Percentiles rank a stretch among this genome's conserved stretches.
Conservation (phyloP, 2,329 filamentous ascomycete species). For the Curvularia lunata region DNA sequence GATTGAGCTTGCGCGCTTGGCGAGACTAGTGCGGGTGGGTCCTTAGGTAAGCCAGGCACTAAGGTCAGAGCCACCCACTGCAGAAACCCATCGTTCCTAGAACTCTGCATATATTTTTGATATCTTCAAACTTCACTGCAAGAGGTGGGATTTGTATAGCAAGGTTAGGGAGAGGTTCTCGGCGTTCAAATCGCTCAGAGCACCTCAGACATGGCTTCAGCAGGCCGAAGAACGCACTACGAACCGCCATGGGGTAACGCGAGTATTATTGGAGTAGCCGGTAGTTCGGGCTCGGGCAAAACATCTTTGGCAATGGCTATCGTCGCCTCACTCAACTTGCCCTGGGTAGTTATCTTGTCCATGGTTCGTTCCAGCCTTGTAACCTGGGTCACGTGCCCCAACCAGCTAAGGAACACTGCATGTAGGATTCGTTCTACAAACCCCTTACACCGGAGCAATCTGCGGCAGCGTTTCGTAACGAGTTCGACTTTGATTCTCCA, state of each 20-base stretch:
- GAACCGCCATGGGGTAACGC: constrained; percentile 95
- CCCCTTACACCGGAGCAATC: constrained; percentile 80
- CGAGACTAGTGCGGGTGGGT: constrained; percentile 22
- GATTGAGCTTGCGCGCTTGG: constrained; percentile 37
- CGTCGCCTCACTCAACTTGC: constrained; percentile 84
- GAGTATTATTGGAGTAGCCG: constrained; percentile 94
- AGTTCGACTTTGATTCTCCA: constrained; percentile 95
- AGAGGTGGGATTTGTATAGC: constrained; percentile 10
- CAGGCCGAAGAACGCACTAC: constrained; percentile 68
- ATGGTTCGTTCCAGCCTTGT: constrained; percentile 67
- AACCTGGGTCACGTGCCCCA: constrained; percentile 33
- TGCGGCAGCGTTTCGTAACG: constrained; percentile 80
- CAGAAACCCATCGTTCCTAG: constrained; percentile 20
- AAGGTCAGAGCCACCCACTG: constrained; percentile 21
- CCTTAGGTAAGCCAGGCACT: constrained; percentile 24
- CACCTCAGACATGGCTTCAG: constrained; percentile 29
- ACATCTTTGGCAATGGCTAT: constrained; percentile 93
- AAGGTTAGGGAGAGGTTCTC: constrained; percentile 12
- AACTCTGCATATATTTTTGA: constrained; percentile 22
- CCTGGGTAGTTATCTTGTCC: constrained; percentile 97
- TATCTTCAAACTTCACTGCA: constrained; percentile 20
- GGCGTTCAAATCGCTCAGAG: not conserved
- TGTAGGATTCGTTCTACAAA: constrained; percentile 96
- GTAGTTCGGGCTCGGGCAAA: constrained; percentile 94
- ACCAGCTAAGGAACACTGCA: constrained; percentile 20